Percentiles rank a stretch among this genome's conserved stretches.
These are phyloP conservation scores for Penicillium samsonianum DNA, from an alignment of 495 filamentous ascomycete species.

Conservation along the genomic window DNA sequence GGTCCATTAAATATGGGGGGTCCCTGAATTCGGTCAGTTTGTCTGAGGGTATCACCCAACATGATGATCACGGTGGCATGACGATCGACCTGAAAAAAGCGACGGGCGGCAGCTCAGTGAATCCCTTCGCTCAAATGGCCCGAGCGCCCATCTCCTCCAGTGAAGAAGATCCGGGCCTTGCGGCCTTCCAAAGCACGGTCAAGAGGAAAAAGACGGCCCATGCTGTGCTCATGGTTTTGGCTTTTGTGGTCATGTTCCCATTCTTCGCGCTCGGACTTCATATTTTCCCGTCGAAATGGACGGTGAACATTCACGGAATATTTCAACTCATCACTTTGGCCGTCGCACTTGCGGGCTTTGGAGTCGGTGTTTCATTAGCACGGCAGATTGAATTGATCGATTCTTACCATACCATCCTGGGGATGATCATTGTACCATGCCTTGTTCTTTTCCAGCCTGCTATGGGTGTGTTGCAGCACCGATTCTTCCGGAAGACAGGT, in stretches of 20 bases:
- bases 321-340: slow-evolving; percentile 59
- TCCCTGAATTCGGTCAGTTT: slow-evolving; percentile 55
- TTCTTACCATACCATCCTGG: slow-evolving; percentile 52
- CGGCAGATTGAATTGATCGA: slow-evolving; percentile 15
- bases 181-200: slow-evolving; percentile 10
- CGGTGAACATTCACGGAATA: slow-evolving; percentile 51
- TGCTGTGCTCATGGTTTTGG: slow-evolving; percentile 41
- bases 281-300: slow-evolving; percentile 35
- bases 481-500: slow-evolving; percentile 42
- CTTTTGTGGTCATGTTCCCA: slow-evolving; percentile 52
- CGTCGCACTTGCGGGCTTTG: slow-evolving; percentile 61
- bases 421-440: slow-evolving; percentile 55
- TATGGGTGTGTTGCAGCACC: slow-evolving; percentile 65
- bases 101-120: slow-evolving; percentile 45
- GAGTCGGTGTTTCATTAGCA: slow-evolving; percentile 57
- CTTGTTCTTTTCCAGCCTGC: slow-evolving; percentile 65
- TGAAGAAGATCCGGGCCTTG: background rate
- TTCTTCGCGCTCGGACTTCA: slow-evolving; percentile 48
- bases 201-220: slow-evolving; percentile 38
- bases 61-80: slow-evolving; percentile 44
- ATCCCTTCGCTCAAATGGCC: slow-evolving; percentile 54
- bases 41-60: slow-evolving; percentile 54
- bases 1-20: slow-evolving; percentile 59
- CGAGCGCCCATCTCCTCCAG: background rate
- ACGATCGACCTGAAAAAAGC: slow-evolving; percentile 22